These are phyloP conservation scores for Corchorus olitorius DNA, from an alignment of 345 rosid species.

Conservation along the genomic window DNA sequence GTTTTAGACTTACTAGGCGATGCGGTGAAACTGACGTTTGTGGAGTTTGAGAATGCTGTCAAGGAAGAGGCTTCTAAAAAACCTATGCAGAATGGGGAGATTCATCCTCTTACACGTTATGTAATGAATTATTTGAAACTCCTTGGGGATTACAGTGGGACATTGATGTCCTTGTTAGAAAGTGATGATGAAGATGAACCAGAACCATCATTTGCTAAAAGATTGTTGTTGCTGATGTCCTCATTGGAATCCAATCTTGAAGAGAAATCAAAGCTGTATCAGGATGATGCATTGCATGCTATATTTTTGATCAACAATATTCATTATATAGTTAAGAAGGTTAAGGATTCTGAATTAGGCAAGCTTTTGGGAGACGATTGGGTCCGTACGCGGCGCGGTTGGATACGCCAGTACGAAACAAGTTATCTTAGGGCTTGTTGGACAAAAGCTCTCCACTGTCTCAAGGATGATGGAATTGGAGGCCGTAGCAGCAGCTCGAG, in stretches of 20 bases:
- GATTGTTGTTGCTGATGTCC: conserved; percentile 61
- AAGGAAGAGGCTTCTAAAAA: conserved; percentile 69
- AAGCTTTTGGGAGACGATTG: conserved; percentile 85
- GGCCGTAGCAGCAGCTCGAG: conserved; percentile 44
- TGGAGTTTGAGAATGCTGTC: conserved; percentile 88
- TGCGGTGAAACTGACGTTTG: conserved; percentile 84
- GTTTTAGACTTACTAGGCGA: conserved; percentile 65
- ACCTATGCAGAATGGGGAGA: conserved; percentile 84
- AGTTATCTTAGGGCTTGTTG: conserved; percentile 92
- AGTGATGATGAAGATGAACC: conserved; percentile 49
- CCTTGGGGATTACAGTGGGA: conserved; percentile 76
- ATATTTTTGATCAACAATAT: conserved; percentile 92
- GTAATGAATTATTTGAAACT: conserved; percentile 93
- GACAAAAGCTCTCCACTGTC: conserved; percentile 72
- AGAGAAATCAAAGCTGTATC: conserved; percentile 84
- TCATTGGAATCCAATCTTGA: conserved; percentile 76
- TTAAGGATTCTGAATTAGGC: conserved; percentile 84
- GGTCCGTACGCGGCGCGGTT: conserved; percentile 87
- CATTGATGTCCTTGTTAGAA: conserved; percentile 64
- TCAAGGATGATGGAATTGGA: conserved; percentile 80
- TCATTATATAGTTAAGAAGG: conserved; percentile 83
- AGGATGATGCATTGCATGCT: conserved; percentile 69
- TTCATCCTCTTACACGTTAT: conserved; percentile 91
- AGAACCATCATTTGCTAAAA: conserved; percentile 54
- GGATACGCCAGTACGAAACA: conserved; percentile 78